Conservation (phyloP, 805 yeast genomes). For the Saccharomycopsis vini region DNA sequence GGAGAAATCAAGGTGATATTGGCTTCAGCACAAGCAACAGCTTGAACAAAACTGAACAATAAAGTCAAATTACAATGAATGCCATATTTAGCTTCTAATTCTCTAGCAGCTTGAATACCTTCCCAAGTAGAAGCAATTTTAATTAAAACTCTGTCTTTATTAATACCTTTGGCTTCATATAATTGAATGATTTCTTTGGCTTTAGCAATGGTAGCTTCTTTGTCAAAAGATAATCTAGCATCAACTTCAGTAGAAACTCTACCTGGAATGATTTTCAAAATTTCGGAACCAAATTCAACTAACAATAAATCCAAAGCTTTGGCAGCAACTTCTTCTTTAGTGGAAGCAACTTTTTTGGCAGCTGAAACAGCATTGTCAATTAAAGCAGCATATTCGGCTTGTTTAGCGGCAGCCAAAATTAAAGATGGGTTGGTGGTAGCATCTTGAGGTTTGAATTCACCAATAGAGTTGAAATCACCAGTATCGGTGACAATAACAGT, state of each 20-base stretch:
- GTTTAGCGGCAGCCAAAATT: conserved; percentile 90
- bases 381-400: conserved; percentile 79
- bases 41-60: conserved; percentile 91
- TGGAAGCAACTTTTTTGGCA: conserved; percentile 36
- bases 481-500: conserved; percentile 97
- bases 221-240: conserved; percentile 95
- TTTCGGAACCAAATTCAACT: conserved; percentile 93
- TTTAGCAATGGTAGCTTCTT: conserved; percentile 86
- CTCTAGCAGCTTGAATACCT: conserved; percentile 98
- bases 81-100: conserved; percentile 81
- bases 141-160: conserved; percentile 84
- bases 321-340: conserved; percentile 54
- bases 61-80: conserved; percentile 93
- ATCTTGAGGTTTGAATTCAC: conserved; percentile 97
- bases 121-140: conserved; percentile 98
- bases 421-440: conserved; percentile 98
- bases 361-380: conserved; percentile 79
- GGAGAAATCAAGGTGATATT: conserved; percentile 93
- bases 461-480: conserved; percentile 97
- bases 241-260: conserved; percentile 99
- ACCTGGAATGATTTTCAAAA: conserved; percentile 92
- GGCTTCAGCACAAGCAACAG: conserved; percentile 99
- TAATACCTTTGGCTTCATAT: conserved; percentile 77
- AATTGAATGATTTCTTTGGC: conserved; percentile 84
- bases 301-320: conserved; percentile 85